phyloP scores from a whole-genome alignment of 2,329 filamentous ascomycete genomes.

The Aspergillus pseudoglaucus region DNA sequence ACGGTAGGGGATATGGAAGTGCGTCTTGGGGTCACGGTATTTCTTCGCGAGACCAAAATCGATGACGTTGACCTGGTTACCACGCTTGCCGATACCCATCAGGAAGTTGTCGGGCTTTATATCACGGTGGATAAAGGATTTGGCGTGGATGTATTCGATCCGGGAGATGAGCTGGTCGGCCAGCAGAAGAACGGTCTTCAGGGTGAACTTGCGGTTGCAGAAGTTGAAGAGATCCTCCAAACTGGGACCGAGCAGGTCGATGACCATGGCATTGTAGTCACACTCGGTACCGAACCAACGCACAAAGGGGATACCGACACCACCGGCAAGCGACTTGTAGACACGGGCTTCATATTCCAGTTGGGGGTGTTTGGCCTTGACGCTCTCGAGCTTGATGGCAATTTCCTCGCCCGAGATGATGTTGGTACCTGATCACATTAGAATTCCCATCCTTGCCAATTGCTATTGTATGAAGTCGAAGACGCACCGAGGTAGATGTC shows the following conservation, averaged over 20 bases:
- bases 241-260: slow-evolving; percentile 90
- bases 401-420: slow-evolving; percentile 99
- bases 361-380: slow-evolving; percentile 99
- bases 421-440: slow-evolving; percentile 66
- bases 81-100: slow-evolving; percentile 98
- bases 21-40: slow-evolving; percentile 98
- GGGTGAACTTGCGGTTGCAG: slow-evolving; percentile 98
- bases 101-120: slow-evolving; percentile 99
- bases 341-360: slow-evolving; percentile 98
- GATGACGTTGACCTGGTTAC: slow-evolving; percentile 98
- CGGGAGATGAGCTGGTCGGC: slow-evolving; percentile 98
- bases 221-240: slow-evolving; percentile 99
- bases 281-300: slow-evolving; percentile 99
- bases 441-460: background rate
- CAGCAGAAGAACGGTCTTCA: slow-evolving; percentile 94
- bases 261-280: slow-evolving; percentile 99
- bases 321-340: slow-evolving; percentile 77
- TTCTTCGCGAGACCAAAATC: slow-evolving; percentile 99
- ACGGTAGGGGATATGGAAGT: slow-evolving; percentile 98
- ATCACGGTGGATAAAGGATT: slow-evolving; percentile 98
- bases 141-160: slow-evolving; percentile 99
- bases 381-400: slow-evolving; percentile 98
- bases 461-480: background rate
- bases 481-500: slow-evolving; percentile 82
- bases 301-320: slow-evolving; percentile 96